phyloP scores from a whole-genome alignment of 805 yeast genomes.

The Yarrowia deformans region DNA sequence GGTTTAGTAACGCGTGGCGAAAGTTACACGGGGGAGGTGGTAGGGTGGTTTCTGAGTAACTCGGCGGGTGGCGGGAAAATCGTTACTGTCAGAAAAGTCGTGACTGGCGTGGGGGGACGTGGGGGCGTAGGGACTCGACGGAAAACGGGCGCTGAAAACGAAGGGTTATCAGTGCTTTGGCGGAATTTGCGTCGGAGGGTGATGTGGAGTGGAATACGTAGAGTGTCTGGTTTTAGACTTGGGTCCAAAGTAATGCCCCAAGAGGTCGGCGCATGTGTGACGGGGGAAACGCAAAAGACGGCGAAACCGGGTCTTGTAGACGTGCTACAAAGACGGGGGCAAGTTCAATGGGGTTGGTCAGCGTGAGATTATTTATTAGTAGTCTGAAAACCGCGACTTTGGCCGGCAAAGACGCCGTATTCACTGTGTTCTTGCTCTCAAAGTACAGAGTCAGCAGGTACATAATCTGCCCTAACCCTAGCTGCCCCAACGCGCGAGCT shows the following conservation, averaged over 20 bases:
- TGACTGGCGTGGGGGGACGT: not conserved
- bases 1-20: slow-evolving; percentile 28
- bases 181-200: slow-evolving; percentile 12
- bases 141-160: slow-evolving; percentile 9
- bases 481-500: slow-evolving; percentile 17
- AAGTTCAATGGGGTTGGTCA: not conserved
- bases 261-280: slow-evolving; percentile 18
- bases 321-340: not conserved
- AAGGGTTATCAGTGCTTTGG: slow-evolving; percentile 7
- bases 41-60: slow-evolving; percentile 24
- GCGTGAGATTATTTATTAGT: not conserved
- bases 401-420: not conserved
- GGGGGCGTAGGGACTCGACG: not conserved
- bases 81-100: slow-evolving; percentile 15
- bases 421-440: slow-evolving; percentile 12
- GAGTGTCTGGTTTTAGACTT: slow-evolving; percentile 21
- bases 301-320: not conserved
- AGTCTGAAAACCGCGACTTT: not conserved
- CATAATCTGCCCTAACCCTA: slow-evolving; percentile 14
- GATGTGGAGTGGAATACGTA: slow-evolving; percentile 29
- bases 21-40: slow-evolving; percentile 35
- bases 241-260: slow-evolving; percentile 19
- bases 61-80: slow-evolving; percentile 14
- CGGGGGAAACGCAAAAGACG: not conserved
- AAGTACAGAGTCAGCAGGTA: slow-evolving; percentile 26